Percentiles rank a stretch among this genome's conserved stretches.
phyloP scores from a whole-genome alignment of 179 eudicot species.

The Camellia oleifera region DNA sequence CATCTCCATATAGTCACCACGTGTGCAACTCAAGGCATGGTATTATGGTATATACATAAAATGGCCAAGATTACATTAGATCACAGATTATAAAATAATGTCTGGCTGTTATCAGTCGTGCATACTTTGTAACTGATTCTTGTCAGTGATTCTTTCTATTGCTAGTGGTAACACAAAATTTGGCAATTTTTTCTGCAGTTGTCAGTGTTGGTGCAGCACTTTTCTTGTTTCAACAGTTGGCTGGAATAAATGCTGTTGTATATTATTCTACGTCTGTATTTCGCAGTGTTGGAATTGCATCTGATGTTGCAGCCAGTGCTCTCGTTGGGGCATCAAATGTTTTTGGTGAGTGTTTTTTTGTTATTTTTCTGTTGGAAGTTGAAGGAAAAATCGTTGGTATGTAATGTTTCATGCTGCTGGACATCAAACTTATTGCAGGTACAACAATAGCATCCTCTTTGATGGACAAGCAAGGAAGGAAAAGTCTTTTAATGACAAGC shows the following conservation, averaged over 20 bases:
- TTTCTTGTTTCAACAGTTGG: constrained; percentile 95
- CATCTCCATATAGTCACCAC: background rate
- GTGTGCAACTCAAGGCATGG: background rate
- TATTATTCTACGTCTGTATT: constrained; percentile 96
- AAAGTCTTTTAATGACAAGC: constrained; percentile 86
- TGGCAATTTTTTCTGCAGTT: constrained; percentile 46
- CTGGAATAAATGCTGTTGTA: constrained; percentile 97
- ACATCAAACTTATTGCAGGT: constrained; percentile 38
- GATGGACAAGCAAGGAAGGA: constrained; percentile 96
- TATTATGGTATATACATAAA: background rate
- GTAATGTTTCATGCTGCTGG: constrained; percentile 7
- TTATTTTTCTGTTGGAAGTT: background rate
- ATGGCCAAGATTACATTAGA: background rate
- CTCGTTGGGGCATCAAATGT: constrained; percentile 95
- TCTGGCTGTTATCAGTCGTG: background rate
- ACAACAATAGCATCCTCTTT: constrained; percentile 83
- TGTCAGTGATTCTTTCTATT: background rate
- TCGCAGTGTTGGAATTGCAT: constrained; percentile 89
- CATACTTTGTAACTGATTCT: background rate
- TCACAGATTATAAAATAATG: background rate
- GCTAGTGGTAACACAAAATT: background rate
- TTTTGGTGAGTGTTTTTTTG: constrained; percentile 45
- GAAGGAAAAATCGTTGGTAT: background rate
- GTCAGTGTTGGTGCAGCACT: constrained; percentile 94
- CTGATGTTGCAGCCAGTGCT: constrained; percentile 99